Conservation (phyloP, 2,329 filamentous ascomycete genomes). For the Sphaceloma murrayae region DNA sequence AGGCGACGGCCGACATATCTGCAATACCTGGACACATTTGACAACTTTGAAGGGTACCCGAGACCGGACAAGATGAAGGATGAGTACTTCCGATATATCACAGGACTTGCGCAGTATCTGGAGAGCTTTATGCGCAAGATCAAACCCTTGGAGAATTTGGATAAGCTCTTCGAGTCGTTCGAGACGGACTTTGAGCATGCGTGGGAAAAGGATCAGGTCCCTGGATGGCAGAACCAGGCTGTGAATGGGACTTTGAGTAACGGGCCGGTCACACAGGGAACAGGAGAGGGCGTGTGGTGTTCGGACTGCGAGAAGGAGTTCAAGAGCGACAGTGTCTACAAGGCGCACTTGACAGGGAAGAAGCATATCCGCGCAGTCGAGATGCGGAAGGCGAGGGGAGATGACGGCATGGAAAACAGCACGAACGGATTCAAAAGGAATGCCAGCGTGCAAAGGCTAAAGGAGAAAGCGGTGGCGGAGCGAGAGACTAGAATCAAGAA, state of each 20-base stretch:
- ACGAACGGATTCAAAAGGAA: slow-evolving; percentile 18
- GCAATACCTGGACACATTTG: slow-evolving; percentile 86
- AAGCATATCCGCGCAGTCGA: slow-evolving; percentile 84
- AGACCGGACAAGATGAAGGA: slow-evolving; percentile 81
- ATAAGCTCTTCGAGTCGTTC: slow-evolving; percentile 65
- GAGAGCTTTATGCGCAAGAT: slow-evolving; percentile 81
- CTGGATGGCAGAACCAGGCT: slow-evolving; percentile 57
- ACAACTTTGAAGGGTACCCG: slow-evolving; percentile 73
- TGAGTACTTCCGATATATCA: slow-evolving; percentile 83
- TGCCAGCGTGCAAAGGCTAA: slow-evolving; percentile 44
- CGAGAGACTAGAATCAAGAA: slow-evolving; percentile 76
- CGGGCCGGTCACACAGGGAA: slow-evolving; percentile 42
- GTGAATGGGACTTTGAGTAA: slow-evolving; percentile 22
- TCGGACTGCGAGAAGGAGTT: slow-evolving; percentile 89
- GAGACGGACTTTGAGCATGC: slow-evolving; percentile 74
- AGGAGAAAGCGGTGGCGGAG: slow-evolving; percentile 83
- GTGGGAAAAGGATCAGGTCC: slow-evolving; percentile 71
- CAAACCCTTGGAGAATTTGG: slow-evolving; percentile 74
- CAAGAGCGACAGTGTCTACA: slow-evolving; percentile 90
- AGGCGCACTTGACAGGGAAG: slow-evolving; percentile 76
- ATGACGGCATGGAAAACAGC: slow-evolving; percentile 23
- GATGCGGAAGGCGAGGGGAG: slow-evolving; percentile 41
- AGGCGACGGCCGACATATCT: slow-evolving; percentile 74
- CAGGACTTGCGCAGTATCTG: slow-evolving; percentile 69
- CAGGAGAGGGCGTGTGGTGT: slow-evolving; percentile 72